These are phyloP conservation scores for Hygrophorus pudorinus DNA, from an alignment of 768 basidiomycete species.

Conservation along the genomic window DNA sequence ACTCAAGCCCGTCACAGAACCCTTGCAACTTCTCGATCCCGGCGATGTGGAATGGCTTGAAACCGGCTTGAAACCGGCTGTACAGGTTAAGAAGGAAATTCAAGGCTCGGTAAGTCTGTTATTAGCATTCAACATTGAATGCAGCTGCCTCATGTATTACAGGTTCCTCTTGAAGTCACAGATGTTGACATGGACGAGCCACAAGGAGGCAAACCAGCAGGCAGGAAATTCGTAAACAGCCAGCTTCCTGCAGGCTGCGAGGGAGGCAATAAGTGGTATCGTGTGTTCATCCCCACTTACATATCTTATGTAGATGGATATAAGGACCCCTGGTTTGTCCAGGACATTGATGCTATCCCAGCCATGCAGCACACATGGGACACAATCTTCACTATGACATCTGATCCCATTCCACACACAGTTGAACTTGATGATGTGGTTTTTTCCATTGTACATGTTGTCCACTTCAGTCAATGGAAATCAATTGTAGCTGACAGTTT, in stretches of 20 bases:
- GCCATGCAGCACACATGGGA: constrained; percentile 2
- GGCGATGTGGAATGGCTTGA: too few relatives aligned
- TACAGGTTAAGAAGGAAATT: too few relatives aligned
- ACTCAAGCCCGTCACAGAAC: too few relatives aligned
- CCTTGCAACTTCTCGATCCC: too few relatives aligned
- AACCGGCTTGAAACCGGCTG: too few relatives aligned
- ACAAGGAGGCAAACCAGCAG: background rate
- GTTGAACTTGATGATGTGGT: background rate
- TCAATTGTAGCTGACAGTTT: background rate
- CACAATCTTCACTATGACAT: background rate
- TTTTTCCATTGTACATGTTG: background rate
- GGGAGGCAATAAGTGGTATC: background rate
- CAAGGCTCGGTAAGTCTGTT: too few relatives aligned
- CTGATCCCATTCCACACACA: background rate
- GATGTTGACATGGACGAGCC: background rate
- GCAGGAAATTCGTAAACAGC: background rate
- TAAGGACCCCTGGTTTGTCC: constrained; percentile 5
- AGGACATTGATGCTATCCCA: background rate
- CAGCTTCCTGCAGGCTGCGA: background rate
- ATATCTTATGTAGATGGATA: constrained; percentile 1
- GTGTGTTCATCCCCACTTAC: constrained; percentile 4
- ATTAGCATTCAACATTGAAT: too few relatives aligned
- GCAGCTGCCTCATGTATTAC: background rate
- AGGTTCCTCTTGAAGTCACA: background rate
- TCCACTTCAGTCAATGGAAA: background rate